Evolutionary conservation across 768 basidiomycete species (phyloP), one percentile per base, ranked within the genome.

Genomic region (Tricholoma flavovirens): DNA sequence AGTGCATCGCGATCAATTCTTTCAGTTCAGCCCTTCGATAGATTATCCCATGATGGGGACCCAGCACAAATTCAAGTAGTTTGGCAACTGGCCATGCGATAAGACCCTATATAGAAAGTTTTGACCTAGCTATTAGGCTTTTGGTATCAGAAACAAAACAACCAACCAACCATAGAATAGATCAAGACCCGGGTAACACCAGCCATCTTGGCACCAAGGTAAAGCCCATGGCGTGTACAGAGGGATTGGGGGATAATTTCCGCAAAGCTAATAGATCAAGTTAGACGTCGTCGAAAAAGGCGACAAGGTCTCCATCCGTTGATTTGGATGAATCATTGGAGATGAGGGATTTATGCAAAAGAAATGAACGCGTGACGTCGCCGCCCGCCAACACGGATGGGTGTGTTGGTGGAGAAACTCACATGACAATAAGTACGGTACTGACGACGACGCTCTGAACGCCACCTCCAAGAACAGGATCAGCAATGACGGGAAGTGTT

Each of bases 171-270:
- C 67, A 93, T 63, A 17, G 77, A 70, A 72, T 83, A 88, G 3
- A 94, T 87, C 33, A 95, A 71, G 32, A 79, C 60, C 35, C 76
- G 81, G 1, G 88, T 87, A 40, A 87, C 78, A 0, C 77, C 76
- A 0, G 87, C 92, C 87, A 94, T 89, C 65, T 90, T 89, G 8
- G 92, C 90, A 33, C 93, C 92, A 46, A 96, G 81, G 62, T 87
- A 90, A 4, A 95, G 79, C 19, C 93, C 93, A 74, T 93, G 87
- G 35, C 93, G 87, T 19, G 90, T 90, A 69, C 90, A 96, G n/a
- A 95, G 75, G 1, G 90, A 90, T 65, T 96, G 93, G 0, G 93
- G 93, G 59, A 95, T 94, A 60, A 95, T 91, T 73, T 95, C 92
- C 22, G 92, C 75, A 67, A 94, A 95, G 56, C 91, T 94, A 62